These are phyloP conservation scores for Picea abies DNA, from an alignment of 83 land plant species.

Conservation along the genomic window DNA sequence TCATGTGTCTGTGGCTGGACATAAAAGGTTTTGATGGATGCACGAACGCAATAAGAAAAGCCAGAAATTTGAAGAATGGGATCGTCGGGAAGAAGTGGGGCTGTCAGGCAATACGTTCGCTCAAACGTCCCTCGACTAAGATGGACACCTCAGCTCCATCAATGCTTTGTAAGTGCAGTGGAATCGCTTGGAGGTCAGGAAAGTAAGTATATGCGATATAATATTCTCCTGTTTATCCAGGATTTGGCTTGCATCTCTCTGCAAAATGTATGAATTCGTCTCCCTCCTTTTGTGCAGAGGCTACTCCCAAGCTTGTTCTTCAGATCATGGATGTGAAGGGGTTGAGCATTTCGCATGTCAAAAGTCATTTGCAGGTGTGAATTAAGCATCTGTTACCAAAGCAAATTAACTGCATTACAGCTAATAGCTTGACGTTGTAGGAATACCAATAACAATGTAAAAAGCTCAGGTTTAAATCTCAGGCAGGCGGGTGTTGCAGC, in stretches of 20 bases:
- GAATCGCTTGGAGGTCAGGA: slow-evolving; percentile 68
- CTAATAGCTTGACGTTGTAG: too few relatives aligned
- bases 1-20: too few relatives aligned
- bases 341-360: slow-evolving; percentile 59
- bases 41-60: too few relatives aligned
- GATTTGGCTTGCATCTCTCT: too few relatives aligned
- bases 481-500: too few relatives aligned
- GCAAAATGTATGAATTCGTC: not conserved
- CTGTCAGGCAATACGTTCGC: slow-evolving; percentile 56
- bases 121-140: slow-evolving; percentile 67
- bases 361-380: slow-evolving; percentile 68
- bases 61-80: too few relatives aligned
- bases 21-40: too few relatives aligned
- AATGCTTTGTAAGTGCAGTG: slow-evolving; percentile 66
- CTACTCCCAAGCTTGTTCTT: slow-evolving; percentile 62
- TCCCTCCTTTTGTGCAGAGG: slow-evolving; percentile 26
- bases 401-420: too few relatives aligned
- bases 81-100: slow-evolving; percentile 5
- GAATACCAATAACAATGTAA: too few relatives aligned
- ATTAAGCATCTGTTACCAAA: too few relatives aligned
- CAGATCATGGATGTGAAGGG: slow-evolving; percentile 63
- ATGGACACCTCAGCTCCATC: slow-evolving; percentile 81
- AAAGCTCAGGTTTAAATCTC: too few relatives aligned
- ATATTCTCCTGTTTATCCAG: too few relatives aligned
- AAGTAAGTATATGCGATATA: slow-evolving; percentile 31